These are phyloP conservation scores for Sarcocystis neurona DNA, from an alignment of 169 alveolate genomes.

Conservation along the genomic window DNA sequence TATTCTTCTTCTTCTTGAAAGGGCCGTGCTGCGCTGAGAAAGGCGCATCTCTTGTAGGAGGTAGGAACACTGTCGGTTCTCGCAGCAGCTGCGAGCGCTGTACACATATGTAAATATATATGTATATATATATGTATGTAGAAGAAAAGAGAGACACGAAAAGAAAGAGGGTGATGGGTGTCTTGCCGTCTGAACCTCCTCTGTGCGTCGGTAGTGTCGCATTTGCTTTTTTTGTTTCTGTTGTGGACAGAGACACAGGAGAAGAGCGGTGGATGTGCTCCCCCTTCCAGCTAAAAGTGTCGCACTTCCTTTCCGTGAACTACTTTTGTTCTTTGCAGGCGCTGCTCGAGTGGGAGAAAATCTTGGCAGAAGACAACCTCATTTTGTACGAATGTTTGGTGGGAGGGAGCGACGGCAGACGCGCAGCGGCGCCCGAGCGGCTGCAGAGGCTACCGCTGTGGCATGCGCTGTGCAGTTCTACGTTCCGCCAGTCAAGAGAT, in stretches of 20 bases:
- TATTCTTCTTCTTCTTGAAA: background rate
- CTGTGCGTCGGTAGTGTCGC: background rate
- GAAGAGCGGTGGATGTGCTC: background rate
- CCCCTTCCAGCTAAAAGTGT: background rate
- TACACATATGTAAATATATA: background rate
- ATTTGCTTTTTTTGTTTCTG: background rate
- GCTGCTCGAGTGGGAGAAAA: background rate
- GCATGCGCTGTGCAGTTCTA: no score
- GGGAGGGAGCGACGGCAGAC: background rate
- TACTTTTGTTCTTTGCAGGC: background rate
- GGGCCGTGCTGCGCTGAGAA: no score
- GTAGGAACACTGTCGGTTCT: background rate
- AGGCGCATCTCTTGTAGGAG: no score
- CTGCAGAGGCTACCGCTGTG: background rate
- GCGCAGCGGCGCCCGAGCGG: background rate
- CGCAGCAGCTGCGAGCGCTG: background rate
- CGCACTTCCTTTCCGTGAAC: background rate
- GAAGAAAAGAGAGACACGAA: no score
- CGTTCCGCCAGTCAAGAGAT: no score
- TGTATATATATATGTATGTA: background rate
- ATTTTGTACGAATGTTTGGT: background rate
- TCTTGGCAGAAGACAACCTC: conserved; percentile 12
- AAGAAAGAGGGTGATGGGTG: no score
- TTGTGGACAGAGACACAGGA: background rate
- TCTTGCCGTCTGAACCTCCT: no score